Percentiles rank a stretch among this genome's conserved stretches.
Conservation (phyloP, 1,284 basidiomycete species). For the Chalciporus sp. region DNA sequence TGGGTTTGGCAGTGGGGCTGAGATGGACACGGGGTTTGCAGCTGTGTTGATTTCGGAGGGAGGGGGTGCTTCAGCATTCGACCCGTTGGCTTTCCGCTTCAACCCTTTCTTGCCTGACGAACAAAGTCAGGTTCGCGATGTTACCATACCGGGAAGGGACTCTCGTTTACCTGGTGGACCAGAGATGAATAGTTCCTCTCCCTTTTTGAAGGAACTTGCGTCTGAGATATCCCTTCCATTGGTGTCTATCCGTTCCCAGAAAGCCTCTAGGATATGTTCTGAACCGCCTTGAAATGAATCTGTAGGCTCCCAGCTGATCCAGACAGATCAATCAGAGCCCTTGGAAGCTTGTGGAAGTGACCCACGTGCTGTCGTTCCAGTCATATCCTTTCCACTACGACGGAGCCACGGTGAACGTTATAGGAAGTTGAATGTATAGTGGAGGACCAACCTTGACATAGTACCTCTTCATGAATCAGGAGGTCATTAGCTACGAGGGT, state of each 20-base stretch:
- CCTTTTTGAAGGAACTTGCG: conserved; percentile 50
- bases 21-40: conserved; percentile 15
- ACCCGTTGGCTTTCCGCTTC: conserved; percentile 26
- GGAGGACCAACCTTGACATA: conserved; percentile 55
- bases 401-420: conserved; percentile 7
- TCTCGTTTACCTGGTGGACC: conserved; percentile 56
- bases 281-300: conserved; percentile 60
- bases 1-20: conserved; percentile 19
- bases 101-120: conserved; percentile 17
- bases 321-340: conserved; percentile 7
- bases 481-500: conserved; percentile 23
- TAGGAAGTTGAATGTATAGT: background rate
- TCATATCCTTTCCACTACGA: conserved; percentile 70
- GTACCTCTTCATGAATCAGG: conserved; percentile 49
- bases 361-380: conserved; percentile 67
- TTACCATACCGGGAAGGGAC: background rate
- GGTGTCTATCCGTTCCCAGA: conserved; percentile 60
- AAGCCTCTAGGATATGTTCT: conserved; percentile 55
- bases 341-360: conserved; percentile 15
- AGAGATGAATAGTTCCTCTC: conserved; percentile 55
- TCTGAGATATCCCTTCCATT: conserved; percentile 53
- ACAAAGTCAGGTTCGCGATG: conserved; percentile 5
- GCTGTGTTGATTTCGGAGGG: conserved; percentile 9
- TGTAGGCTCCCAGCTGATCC: conserved; percentile 66
- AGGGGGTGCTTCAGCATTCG: conserved; percentile 3